These are phyloP conservation scores for Chalciporus pseudorubinellus DNA, from an alignment of 768 basidiomycete species.

Conservation along the genomic window DNA sequence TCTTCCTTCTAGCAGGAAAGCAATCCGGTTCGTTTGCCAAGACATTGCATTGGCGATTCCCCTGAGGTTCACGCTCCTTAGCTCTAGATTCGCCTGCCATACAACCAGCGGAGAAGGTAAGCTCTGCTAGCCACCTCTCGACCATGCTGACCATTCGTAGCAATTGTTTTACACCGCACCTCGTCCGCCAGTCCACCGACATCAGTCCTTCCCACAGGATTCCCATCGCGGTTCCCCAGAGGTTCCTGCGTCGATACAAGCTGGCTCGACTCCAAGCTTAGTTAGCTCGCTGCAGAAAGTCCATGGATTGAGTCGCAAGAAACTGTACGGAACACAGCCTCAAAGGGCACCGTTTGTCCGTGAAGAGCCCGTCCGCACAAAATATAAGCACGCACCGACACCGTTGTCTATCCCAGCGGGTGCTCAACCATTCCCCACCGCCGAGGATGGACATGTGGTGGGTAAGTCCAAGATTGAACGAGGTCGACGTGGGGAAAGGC, in stretches of 20 bases:
- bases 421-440: constrained; percentile 11
- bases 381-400: constrained; percentile 33
- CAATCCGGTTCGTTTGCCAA: constrained; percentile 19
- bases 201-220: constrained; percentile 30
- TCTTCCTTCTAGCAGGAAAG: constrained; percentile 45
- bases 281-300: constrained; percentile 64
- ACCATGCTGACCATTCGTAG: constrained; percentile 12
- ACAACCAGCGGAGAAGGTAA: constrained; percentile 15
- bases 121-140: not conserved
- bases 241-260: constrained; percentile 15
- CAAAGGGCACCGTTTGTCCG: constrained; percentile 51
- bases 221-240: constrained; percentile 22
- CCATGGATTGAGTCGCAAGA: constrained; percentile 70
- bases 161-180: not conserved
- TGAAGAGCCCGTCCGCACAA: constrained; percentile 44
- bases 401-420: constrained; percentile 31
- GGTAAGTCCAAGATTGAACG: constrained; percentile 26
- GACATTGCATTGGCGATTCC: not conserved
- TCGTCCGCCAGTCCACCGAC: constrained; percentile 25
- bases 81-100: constrained; percentile 12
- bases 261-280: constrained; percentile 43
- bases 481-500: constrained; percentile 22
- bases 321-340: constrained; percentile 55
- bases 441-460: constrained; percentile 19
- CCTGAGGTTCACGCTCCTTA: not conserved